Evolutionary conservation across 805 yeast genomes (phyloP).

Genomic region (Torulaspora quercuum): DNA sequence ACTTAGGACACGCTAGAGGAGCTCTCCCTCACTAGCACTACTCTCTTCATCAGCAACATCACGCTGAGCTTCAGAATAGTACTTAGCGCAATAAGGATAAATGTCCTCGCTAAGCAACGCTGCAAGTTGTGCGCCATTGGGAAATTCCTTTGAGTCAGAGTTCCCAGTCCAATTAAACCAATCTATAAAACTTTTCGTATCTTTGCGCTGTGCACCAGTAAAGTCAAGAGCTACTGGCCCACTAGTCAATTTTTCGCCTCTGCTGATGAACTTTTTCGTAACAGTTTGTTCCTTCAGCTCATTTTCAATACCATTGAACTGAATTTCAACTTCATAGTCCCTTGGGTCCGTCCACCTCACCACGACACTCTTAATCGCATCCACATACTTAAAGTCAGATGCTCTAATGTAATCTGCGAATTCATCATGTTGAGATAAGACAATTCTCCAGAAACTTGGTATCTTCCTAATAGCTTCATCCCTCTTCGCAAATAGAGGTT

Average conservation of each 20-base stretch:
- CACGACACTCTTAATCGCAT: conserved; percentile 57
- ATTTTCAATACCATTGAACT: conserved; percentile 48
- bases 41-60: conserved; percentile 58
- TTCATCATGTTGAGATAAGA: conserved; percentile 77
- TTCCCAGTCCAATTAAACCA: conserved; percentile 85
- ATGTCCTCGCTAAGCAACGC: conserved; percentile 70
- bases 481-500: conserved; percentile 56
- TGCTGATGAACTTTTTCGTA: conserved; percentile 53
- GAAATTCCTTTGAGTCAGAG: conserved; percentile 72
- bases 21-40: conserved; percentile 52
- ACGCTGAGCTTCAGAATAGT: conserved; percentile 69
- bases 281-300: conserved; percentile 56
- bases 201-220: conserved; percentile 51
- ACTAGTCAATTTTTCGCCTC: conserved; percentile 53
- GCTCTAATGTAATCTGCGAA: conserved; percentile 75
- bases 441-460: conserved; percentile 85
- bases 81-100: conserved; percentile 80
- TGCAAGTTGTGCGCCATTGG: conserved; percentile 77
- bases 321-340: conserved; percentile 59
- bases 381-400: conserved; percentile 74
- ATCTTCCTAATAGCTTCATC: conserved; percentile 49
- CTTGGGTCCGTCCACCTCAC: conserved; percentile 48
- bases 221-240: conserved; percentile 45
- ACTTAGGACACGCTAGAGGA: conserved; percentile 4
- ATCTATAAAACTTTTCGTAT: conserved; percentile 81